phyloP scores from a whole-genome alignment of 352 stramenopile genomes.

The Hyaloperonospora arabidopsidis region DNA sequence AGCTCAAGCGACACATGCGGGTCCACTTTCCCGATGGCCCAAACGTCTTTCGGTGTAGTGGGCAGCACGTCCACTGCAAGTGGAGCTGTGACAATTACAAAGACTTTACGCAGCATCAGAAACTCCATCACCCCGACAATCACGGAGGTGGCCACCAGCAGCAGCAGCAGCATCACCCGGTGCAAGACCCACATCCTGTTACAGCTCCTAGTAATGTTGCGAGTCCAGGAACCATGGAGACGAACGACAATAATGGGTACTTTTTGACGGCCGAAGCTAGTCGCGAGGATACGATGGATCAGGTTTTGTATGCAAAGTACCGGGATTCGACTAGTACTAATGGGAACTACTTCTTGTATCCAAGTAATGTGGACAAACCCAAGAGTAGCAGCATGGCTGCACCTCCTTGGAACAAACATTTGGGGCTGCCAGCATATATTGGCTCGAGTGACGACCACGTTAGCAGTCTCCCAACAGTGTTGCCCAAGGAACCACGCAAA shows the following conservation, averaged over 20 bases:
- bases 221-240: slow-evolving; percentile 5
- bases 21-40: slow-evolving; percentile 78
- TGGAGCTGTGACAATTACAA: slow-evolving; percentile 83
- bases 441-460: slow-evolving; percentile 15
- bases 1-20: slow-evolving; percentile 84
- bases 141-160: slow-evolving; percentile 17
- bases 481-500: slow-evolving; percentile 29
- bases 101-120: slow-evolving; percentile 68
- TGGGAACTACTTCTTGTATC: slow-evolving; percentile 29
- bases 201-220: no score
- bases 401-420: slow-evolving; percentile 28
- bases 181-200: slow-evolving; percentile 4
- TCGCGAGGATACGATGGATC: slow-evolving; percentile 17
- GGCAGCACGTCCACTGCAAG: slow-evolving; percentile 4
- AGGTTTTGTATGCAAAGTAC: slow-evolving; percentile 13
- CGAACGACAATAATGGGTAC: slow-evolving; percentile 32
- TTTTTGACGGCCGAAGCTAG: slow-evolving; percentile 27
- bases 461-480: slow-evolving; percentile 26
- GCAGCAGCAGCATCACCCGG: slow-evolving; percentile 5
- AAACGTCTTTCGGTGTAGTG: slow-evolving; percentile 65
- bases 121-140: slow-evolving; percentile 32
- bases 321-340: neutral
- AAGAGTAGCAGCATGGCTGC: slow-evolving; percentile 17
- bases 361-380: slow-evolving; percentile 29
- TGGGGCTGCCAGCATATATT: slow-evolving; percentile 31